Percentiles rank a stretch among this genome's conserved stretches.
Evolutionary conservation across 305 asterid genomes (phyloP).

Genomic region (Caryopteris hybrid): DNA sequence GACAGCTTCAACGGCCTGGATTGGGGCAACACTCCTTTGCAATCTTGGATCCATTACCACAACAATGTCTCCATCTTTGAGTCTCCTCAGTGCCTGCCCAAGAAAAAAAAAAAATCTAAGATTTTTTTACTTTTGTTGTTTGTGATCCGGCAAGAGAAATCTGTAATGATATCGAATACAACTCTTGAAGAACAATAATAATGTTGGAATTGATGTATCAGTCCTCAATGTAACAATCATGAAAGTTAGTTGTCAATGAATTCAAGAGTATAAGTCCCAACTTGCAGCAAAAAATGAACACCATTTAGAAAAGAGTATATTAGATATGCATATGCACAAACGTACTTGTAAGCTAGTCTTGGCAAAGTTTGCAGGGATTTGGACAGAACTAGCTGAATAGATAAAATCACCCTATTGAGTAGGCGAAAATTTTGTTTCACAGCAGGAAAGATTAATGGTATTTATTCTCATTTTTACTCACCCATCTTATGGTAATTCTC

Average conservation of each 20-base stretch:
- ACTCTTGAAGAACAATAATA: too few relatives aligned
- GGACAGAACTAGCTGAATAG: neutral
- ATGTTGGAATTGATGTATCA: too few relatives aligned
- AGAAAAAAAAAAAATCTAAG: neutral
- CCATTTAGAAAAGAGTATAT: too few relatives aligned
- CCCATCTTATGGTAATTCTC: constrained; percentile 56
- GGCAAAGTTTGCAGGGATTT: neutral
- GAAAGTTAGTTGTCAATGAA: too few relatives aligned
- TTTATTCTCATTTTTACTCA: constrained; percentile 13
- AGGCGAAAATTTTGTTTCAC: neutral
- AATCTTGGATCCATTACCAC: constrained; percentile 65
- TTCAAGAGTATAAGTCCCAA: too few relatives aligned
- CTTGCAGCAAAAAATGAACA: too few relatives aligned
- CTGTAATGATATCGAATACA: too few relatives aligned
- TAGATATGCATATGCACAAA: too few relatives aligned
- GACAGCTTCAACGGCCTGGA: constrained; percentile 43
- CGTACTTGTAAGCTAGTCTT: neutral
- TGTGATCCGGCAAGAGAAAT: too few relatives aligned
- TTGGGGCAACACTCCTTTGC: constrained; percentile 37
- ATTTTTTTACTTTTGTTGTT: neutral
- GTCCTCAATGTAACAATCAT: too few relatives aligned
- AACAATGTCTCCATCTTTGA: constrained; percentile 38
- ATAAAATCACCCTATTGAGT: neutral
- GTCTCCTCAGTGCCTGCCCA: constrained; percentile 47
- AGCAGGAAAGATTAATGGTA: neutral